A percentile compares a stretch with the other conserved stretches of the same genome.
Conservation (phyloP, 306 rosid species). For the Aeschynomene evenia region DNA sequence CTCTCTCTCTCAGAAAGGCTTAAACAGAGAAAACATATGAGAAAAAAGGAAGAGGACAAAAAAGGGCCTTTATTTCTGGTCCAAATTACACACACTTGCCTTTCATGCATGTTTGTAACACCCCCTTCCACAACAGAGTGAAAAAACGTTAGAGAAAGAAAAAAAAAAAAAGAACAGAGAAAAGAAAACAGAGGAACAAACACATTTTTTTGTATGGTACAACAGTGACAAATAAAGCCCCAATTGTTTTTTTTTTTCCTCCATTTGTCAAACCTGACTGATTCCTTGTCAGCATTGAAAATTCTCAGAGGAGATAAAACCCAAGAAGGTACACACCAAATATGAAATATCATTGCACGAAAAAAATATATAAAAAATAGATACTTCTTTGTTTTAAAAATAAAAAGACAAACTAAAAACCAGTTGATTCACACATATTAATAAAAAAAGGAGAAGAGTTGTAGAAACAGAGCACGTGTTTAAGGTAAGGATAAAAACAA, state of each 20-base stretch:
- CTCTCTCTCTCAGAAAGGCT: conserved; percentile 6
- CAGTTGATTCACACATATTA: conserved; percentile 28
- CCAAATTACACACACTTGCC: conserved; percentile 41
- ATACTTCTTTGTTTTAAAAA: not conserved
- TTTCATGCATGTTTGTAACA: not conserved
- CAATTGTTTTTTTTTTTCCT: not conserved
- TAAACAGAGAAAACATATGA: conserved; percentile 28
- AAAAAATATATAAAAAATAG: not conserved
- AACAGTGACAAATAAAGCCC: conserved; percentile 23
- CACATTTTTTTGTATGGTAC: too few relatives aligned
- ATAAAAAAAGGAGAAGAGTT: not conserved
- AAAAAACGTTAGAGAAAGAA: not conserved
- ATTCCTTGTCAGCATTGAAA: conserved; percentile 41
- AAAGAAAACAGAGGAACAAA: too few relatives aligned
- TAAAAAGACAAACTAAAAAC: not conserved
- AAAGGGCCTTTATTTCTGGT: conserved; percentile 37
- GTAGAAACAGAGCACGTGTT: conserved; percentile 31
- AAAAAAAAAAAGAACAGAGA: too few relatives aligned
- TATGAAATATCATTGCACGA: conserved; percentile 1
- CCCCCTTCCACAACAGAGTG: not conserved
- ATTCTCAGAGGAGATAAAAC: not conserved
- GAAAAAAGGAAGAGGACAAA: conserved; percentile 50
- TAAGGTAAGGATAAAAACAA: conserved; percentile 27
- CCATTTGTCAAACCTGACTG: conserved; percentile 29
- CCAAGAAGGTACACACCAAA: not conserved